Conservation (phyloP, 2,329 filamentous ascomycete species). For the Passalora sequoiae region DNA sequence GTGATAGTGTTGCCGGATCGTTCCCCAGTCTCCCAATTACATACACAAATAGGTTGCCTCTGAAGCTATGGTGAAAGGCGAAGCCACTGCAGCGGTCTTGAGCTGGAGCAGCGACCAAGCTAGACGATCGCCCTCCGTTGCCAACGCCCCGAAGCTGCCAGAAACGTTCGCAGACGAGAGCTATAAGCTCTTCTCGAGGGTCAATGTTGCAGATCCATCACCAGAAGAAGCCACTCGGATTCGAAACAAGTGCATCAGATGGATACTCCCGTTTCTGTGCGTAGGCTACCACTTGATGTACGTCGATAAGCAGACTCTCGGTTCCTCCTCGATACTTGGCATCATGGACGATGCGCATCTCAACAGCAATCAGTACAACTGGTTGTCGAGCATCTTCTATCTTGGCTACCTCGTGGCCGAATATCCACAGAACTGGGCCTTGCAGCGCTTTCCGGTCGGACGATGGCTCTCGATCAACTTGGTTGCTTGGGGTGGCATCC, state of each 20-base stretch:
- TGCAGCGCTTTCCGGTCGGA: constrained; percentile 20
- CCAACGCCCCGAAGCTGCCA: constrained; percentile 12
- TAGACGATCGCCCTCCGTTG: not conserved
- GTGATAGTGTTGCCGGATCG: no score
- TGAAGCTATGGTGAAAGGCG: constrained; percentile 12
- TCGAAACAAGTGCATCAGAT: constrained; percentile 18
- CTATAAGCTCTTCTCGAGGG: constrained; percentile 18
- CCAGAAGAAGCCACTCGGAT: constrained; percentile 13
- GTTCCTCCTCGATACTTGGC: constrained; percentile 30
- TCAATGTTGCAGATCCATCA: constrained; percentile 14
- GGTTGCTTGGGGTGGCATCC: constrained; percentile 26
- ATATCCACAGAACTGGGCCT: constrained; percentile 25
- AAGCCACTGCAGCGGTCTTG: not conserved
- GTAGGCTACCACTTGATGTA: constrained; percentile 21
- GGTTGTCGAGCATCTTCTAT: constrained; percentile 23
- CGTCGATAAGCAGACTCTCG: constrained; percentile 20
- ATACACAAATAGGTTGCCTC: not conserved
- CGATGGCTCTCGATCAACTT: constrained; percentile 18
- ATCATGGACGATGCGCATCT: constrained; percentile 31
- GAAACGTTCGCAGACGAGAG: constrained; percentile 16
- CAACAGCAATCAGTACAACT: constrained; percentile 28
- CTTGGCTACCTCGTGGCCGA: constrained; percentile 26
- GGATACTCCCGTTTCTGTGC: constrained; percentile 19
- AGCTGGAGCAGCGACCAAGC: not conserved
- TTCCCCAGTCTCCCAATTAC: no score